These are phyloP conservation scores for Solanum bulbocastanum DNA, from an alignment of 257 asterid species.

Conservation along the genomic window DNA sequence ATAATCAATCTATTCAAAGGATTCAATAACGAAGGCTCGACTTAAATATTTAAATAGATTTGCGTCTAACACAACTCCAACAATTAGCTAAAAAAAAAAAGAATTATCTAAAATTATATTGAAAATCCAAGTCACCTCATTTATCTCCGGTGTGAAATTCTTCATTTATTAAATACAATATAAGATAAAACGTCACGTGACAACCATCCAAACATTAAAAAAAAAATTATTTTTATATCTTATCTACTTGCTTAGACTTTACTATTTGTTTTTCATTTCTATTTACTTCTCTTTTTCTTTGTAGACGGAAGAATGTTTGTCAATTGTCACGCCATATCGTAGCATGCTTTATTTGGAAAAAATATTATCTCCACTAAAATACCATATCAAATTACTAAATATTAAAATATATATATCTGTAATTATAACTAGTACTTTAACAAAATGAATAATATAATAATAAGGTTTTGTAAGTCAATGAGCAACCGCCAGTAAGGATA, in stretches of 20 bases:
- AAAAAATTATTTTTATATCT: background rate
- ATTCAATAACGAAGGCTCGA: background rate
- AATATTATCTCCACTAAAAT: background rate
- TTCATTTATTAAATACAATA: background rate
- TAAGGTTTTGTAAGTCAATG: background rate
- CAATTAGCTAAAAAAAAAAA: background rate
- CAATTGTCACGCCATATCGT: background rate
- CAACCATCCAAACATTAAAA: background rate
- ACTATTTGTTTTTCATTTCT: background rate
- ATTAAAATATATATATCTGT: background rate
- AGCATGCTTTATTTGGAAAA: background rate
- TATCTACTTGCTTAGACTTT: background rate
- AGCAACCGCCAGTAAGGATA: background rate
- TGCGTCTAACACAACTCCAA: accelerated
- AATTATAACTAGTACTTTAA: background rate
- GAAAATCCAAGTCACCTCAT: background rate
- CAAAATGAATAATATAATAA: background rate
- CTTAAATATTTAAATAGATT: background rate
- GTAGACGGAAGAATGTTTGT: background rate
- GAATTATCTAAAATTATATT: background rate
- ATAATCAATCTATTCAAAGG: background rate
- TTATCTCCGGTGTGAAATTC: accelerated
- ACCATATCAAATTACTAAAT: background rate
- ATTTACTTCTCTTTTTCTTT: background rate
- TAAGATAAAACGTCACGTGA: background rate